These are phyloP conservation scores for Coprinellus micaceus DNA, from an alignment of 768 basidiomycete species.

Conservation along the genomic window DNA sequence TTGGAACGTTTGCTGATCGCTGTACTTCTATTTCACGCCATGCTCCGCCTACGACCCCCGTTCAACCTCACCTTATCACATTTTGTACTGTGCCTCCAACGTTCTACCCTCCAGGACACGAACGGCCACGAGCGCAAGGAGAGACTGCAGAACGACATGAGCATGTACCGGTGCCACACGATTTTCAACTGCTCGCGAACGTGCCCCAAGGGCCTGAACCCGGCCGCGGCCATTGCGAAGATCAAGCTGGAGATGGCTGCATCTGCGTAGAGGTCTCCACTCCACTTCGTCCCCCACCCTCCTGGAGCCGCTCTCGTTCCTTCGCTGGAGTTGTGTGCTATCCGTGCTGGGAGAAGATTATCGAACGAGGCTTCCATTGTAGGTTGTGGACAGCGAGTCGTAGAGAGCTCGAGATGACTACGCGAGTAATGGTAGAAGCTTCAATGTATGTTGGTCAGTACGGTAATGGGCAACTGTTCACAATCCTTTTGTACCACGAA, in stretches of 20 bases:
- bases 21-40: conserved; percentile 1
- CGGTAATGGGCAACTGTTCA: too few relatives aligned
- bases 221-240: conserved; percentile 86
- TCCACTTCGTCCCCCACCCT: neutral
- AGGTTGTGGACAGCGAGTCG: too few relatives aligned
- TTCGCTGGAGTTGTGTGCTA: too few relatives aligned
- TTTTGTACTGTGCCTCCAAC: neutral
- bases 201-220: conserved; percentile 97
- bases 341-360: too few relatives aligned
- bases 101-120: conserved; percentile 50
- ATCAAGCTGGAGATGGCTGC: conserved; percentile 89
- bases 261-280: conserved; percentile 39
- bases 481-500: too few relatives aligned
- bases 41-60: neutral
- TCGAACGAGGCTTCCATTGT: too few relatives aligned
- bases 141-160: conserved; percentile 92
- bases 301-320: too few relatives aligned
- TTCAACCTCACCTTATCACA: neutral
- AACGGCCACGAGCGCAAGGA: conserved; percentile 81
- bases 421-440: too few relatives aligned
- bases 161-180: conserved; percentile 96
- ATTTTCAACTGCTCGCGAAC: conserved; percentile 97
- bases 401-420: too few relatives aligned
- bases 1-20: too few relatives aligned
- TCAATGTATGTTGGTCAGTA: too few relatives aligned